Conservation (phyloP, 2,329 filamentous ascomycete species). For the Diaporthe australafricana region DNA sequence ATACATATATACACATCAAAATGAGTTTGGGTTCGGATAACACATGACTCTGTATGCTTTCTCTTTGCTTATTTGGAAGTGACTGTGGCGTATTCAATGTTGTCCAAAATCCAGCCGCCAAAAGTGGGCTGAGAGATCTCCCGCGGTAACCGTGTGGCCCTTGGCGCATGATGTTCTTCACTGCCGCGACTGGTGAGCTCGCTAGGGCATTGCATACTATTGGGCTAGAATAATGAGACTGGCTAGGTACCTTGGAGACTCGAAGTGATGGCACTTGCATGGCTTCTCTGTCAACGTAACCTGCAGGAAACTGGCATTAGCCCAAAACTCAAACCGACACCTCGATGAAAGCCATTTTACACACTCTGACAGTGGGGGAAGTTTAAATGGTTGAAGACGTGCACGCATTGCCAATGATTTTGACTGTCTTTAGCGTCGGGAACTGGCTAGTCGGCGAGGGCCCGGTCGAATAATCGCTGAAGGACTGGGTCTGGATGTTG, state of each 20-base stretch:
- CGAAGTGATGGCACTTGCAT: not conserved
- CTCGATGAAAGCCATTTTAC: not conserved
- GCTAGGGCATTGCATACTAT: not conserved
- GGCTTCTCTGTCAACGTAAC: not conserved
- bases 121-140: not conserved
- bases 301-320: not conserved
- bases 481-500: too few species aligned
- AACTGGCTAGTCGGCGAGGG: too few species aligned
- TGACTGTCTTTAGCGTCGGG: too few species aligned
- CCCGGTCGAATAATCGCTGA: too few species aligned
- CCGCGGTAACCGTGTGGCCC: not conserved
- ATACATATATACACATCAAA: not conserved
- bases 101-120: not conserved
- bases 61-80: not conserved
- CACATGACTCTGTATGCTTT: not conserved
- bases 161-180: not conserved
- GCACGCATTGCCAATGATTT: not conserved
- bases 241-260: not conserved
- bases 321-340: not conserved
- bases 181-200: not conserved
- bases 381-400: not conserved
- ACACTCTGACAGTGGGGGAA: not conserved
- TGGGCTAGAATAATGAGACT: not conserved
- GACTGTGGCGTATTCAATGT: not conserved
- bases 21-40: not conserved